Percentiles rank a stretch among this genome's conserved stretches.
These are phyloP conservation scores for Neurospora sp. DNA, from an alignment of 495 filamentous ascomycete genomes.

Conservation along the genomic window DNA sequence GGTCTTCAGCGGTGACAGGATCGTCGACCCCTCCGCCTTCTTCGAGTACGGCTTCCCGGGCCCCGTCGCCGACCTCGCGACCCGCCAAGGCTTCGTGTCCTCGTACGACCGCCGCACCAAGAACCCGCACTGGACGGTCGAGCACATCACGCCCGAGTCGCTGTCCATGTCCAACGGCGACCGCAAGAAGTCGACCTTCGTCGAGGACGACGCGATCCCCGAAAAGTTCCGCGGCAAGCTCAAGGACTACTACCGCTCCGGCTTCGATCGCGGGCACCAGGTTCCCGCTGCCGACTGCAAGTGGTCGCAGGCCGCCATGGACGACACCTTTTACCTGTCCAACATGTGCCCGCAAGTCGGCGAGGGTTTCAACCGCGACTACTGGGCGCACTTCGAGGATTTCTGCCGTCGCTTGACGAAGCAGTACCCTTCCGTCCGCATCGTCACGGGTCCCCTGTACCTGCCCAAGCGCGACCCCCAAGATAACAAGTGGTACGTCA, in stretches of 20 bases:
- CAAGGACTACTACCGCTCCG: slow-evolving; percentile 84
- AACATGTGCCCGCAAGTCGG: slow-evolving; percentile 99
- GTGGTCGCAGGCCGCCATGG: slow-evolving; percentile 88
- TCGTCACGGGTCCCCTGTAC: slow-evolving; percentile 91
- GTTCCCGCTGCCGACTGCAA: slow-evolving; percentile 96
- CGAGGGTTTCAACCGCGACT: slow-evolving; percentile 94
- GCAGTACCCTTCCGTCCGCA: slow-evolving; percentile 76
- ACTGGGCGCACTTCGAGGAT: slow-evolving; percentile 98
- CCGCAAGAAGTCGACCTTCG: slow-evolving; percentile 71
- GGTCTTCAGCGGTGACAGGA: slow-evolving; percentile 27
- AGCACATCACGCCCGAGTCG: slow-evolving; percentile 92
- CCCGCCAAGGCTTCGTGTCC: slow-evolving; percentile 63
- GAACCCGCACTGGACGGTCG: slow-evolving; percentile 91
- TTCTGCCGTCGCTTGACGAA: slow-evolving; percentile 77
- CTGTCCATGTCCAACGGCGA: slow-evolving; percentile 66
- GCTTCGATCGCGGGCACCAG: slow-evolving; percentile 95
- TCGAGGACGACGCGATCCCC: slow-evolving; percentile 72
- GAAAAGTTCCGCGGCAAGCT: slow-evolving; percentile 81
- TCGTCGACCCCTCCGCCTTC: slow-evolving; percentile 78
- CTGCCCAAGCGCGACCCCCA: slow-evolving; percentile 63
- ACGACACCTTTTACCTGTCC: slow-evolving; percentile 80
- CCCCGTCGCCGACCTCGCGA: slow-evolving; percentile 72
- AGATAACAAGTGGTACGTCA: slow-evolving; percentile 91
- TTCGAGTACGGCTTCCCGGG: slow-evolving; percentile 98
- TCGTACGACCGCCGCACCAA: slow-evolving; percentile 85